Percentiles rank a stretch among this genome's conserved stretches.
phyloP scores from a whole-genome alignment of 2,329 filamentous ascomycete species.

The Penicillium sp. region DNA sequence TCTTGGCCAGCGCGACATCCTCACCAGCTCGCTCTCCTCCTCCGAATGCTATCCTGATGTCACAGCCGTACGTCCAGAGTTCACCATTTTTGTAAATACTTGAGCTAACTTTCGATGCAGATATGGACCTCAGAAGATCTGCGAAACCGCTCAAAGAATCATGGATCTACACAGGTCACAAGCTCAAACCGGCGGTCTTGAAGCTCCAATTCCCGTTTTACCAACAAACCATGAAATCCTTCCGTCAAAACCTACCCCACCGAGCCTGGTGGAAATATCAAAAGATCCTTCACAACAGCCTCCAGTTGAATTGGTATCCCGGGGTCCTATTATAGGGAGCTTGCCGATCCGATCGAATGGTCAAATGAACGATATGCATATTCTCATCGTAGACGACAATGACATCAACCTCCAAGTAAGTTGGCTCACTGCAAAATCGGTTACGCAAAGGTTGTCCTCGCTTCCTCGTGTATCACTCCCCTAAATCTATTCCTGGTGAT shows the following conservation, averaged over 20 bases:
- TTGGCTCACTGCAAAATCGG: background rate
- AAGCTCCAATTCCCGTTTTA: background rate
- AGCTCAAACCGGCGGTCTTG: background rate
- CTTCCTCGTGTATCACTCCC: background rate
- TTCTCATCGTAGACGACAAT: slow-evolving; percentile 45
- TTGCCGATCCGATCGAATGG: background rate
- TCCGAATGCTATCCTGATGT: slow-evolving; percentile 22
- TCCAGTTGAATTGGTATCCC: background rate
- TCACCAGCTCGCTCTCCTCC: background rate
- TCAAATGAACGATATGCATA: slow-evolving; percentile 13
- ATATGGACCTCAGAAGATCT: slow-evolving; percentile 29
- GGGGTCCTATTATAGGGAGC: background rate
- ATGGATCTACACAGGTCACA: slow-evolving; percentile 2
- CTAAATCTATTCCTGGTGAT: too few species aligned
- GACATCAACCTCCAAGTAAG: slow-evolving; percentile 40
- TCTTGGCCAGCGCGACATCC: slow-evolving; percentile 17
- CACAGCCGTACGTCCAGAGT: slow-evolving; percentile 27
- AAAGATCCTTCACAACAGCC: background rate
- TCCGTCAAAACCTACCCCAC: background rate
- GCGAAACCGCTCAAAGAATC: slow-evolving; percentile 19
- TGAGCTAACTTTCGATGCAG: slow-evolving; percentile 18
- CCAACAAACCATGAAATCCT: background rate
- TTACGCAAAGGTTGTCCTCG: background rate
- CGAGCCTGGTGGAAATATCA: background rate
- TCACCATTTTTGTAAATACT: background rate